Evolutionary conservation across 1,284 basidiomycete species (phyloP).

Genomic region (Boletus mariae): DNA sequence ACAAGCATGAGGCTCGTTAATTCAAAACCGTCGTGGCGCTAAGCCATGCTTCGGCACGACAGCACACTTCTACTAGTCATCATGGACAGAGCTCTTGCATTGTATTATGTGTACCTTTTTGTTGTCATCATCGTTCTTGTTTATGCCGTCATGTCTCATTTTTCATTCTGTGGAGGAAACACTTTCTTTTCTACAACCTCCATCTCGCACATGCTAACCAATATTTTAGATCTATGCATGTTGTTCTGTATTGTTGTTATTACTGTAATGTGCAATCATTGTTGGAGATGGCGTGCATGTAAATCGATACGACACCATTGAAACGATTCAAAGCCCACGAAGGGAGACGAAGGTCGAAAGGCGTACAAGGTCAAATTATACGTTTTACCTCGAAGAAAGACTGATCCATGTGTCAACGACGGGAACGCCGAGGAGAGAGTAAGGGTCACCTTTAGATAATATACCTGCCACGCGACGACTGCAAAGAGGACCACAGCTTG

Average conservation of each 20-base stretch:
- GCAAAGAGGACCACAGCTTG: slow-evolving; percentile 86
- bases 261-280: slow-evolving; percentile 12
- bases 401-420: slow-evolving; percentile 35
- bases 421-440: neutral
- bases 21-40: slow-evolving; percentile 31
- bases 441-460: slow-evolving; percentile 86
- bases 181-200: neutral
- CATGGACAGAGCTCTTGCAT: slow-evolving; percentile 13
- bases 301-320: neutral
- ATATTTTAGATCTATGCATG: slow-evolving; percentile 26
- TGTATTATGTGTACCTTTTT: slow-evolving; percentile 19
- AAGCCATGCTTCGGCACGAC: neutral
- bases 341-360: neutral
- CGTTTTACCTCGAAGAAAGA: slow-evolving; percentile 95
- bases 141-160: slow-evolving; percentile 16
- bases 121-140: slow-evolving; percentile 19
- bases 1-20: slow-evolving; percentile 17
- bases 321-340: neutral
- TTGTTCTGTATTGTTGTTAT: slow-evolving; percentile 21
- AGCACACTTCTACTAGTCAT: slow-evolving; percentile 6
- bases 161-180: slow-evolving; percentile 9
- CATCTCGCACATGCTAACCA: slow-evolving; percentile 23
- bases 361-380: slow-evolving; percentile 58
- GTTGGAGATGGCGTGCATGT: neutral
- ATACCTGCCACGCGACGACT: slow-evolving; percentile 96